Conservation (phyloP, 257 asterid species). For the Capsicum rhomboideum region DNA sequence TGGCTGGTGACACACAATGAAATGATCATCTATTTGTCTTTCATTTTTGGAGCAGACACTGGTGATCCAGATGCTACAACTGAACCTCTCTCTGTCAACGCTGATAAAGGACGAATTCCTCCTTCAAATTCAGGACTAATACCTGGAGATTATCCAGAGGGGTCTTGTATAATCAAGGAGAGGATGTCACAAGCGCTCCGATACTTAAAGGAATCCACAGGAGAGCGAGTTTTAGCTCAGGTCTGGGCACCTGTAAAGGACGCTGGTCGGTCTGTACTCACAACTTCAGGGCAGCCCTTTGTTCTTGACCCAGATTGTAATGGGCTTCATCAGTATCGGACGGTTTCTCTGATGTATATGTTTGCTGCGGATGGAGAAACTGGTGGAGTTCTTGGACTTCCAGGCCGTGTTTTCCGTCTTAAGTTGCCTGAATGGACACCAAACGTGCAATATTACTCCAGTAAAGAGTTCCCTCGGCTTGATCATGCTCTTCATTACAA, state of each 20-base stretch:
- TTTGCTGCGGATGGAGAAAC: slow-evolving; percentile 10
- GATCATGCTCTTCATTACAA: slow-evolving; percentile 5
- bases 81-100: neutral
- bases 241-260: slow-evolving; percentile 16
- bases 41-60: slow-evolving; percentile 2
- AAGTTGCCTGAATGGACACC: slow-evolving; percentile 27
- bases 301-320: neutral
- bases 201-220: slow-evolving; percentile 1
- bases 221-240: slow-evolving; percentile 10
- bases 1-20: neutral
- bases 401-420: slow-evolving; percentile 12
- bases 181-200: slow-evolving; percentile 6
- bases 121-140: neutral
- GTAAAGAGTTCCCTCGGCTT: slow-evolving; percentile 17
- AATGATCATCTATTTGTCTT: neutral
- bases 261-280: slow-evolving; percentile 2
- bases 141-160: neutral
- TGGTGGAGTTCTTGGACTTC: slow-evolving; percentile 11
- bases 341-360: slow-evolving; percentile 9
- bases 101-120: neutral
- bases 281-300: slow-evolving; percentile 18
- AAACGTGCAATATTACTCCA: slow-evolving; percentile 14
- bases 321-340: slow-evolving; percentile 15
- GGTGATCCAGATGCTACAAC: neutral
- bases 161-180: slow-evolving; percentile 1